Percentiles rank a stretch among this genome's conserved stretches.
Evolutionary conservation across 805 yeast species (phyloP).

Genomic region (Kuraishia capsulata): DNA sequence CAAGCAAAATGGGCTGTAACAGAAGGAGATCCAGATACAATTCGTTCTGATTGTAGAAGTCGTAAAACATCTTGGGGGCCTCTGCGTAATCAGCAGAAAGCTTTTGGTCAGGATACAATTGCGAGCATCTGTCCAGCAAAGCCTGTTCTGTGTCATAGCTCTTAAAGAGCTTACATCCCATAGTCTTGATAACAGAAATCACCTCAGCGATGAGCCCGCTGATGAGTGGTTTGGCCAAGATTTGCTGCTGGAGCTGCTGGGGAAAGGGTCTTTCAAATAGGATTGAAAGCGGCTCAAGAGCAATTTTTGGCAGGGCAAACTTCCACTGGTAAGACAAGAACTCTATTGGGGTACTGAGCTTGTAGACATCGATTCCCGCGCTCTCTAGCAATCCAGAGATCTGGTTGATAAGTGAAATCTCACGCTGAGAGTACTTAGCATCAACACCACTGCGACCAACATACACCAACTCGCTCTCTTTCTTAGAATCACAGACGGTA

Average conservation of each 20-base stretch:
- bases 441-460: constrained; percentile 32
- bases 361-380: constrained; percentile 35
- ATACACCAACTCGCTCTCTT: constrained; percentile 37
- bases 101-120: constrained; percentile 26
- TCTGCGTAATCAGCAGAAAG: constrained; percentile 25
- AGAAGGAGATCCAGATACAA: constrained; percentile 67
- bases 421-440: constrained; percentile 30
- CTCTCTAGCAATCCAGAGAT: constrained; percentile 27
- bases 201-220: constrained; percentile 75
- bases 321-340: constrained; percentile 77
- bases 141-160: constrained; percentile 62
- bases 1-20: constrained; percentile 78
- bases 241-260: constrained; percentile 46
- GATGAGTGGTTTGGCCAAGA: constrained; percentile 77
- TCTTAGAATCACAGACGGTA: constrained; percentile 25
- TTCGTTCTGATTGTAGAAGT: constrained; percentile 47
- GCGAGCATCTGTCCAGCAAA: constrained; percentile 44
- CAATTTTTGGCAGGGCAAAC: constrained; percentile 67
- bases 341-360: constrained; percentile 42
- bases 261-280: constrained; percentile 68
- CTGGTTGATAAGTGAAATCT: constrained; percentile 26
- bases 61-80: constrained; percentile 57
- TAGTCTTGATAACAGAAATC: constrained; percentile 60
- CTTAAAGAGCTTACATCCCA: constrained; percentile 66
- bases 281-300: constrained; percentile 69